Conservation (phyloP, 805 yeast genomes). For the Hanseniaspora valbyensis region DNA sequence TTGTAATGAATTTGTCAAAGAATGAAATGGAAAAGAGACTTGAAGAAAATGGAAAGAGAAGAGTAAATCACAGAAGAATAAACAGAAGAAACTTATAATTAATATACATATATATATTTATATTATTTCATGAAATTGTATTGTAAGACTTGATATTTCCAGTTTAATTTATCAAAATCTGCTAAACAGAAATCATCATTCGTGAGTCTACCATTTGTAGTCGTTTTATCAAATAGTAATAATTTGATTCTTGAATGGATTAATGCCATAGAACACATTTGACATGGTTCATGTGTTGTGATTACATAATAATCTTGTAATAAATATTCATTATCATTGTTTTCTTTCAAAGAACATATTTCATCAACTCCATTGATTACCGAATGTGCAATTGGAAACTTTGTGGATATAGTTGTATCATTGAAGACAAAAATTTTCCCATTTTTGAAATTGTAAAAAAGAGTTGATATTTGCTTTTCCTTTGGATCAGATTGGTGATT, state of each 20-base stretch:
- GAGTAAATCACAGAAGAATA: constrained; percentile 77
- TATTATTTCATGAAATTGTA: constrained; percentile 21
- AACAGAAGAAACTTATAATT: constrained; percentile 60
- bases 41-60: constrained; percentile 56
- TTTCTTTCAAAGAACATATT: constrained; percentile 38
- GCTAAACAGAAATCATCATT: constrained; percentile 63
- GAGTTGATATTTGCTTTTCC: constrained; percentile 44
- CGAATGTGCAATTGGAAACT: constrained; percentile 58
- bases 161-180: constrained; percentile 61
- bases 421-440: constrained; percentile 31
- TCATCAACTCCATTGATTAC: constrained; percentile 57
- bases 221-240: constrained; percentile 47
- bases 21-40: constrained; percentile 93
- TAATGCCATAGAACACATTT: constrained; percentile 94
- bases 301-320: constrained; percentile 70
- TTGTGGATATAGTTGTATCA: constrained; percentile 31
- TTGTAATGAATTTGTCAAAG: constrained; percentile 71
- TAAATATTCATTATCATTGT: constrained; percentile 37
- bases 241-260: constrained; percentile 77
- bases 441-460: constrained; percentile 50
- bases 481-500: constrained; percentile 23
- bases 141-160: constrained; percentile 76
- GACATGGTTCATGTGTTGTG: constrained; percentile 91
- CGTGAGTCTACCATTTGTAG: constrained; percentile 44
- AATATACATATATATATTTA: not conserved